phyloP scores from a whole-genome alignment of 2,329 filamentous ascomycete genomes.

The Westerdykella ornata region DNA sequence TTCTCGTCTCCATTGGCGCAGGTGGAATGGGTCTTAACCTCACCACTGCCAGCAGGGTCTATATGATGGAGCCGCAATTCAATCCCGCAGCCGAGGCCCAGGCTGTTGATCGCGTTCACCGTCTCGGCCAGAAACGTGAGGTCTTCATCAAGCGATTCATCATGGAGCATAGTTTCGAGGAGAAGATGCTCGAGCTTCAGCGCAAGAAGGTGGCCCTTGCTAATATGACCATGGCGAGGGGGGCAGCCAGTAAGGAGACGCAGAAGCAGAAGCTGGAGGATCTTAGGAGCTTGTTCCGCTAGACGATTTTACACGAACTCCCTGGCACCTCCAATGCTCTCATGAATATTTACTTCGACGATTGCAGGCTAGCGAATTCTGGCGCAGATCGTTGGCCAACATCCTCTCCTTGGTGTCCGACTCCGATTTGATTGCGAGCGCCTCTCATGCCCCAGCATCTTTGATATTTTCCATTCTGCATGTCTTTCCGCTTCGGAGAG shows the following conservation, averaged over 20 bases:
- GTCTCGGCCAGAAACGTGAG: constrained; percentile 66
- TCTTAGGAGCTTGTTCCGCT: constrained; percentile 51
- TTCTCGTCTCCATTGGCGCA: constrained; percentile 86
- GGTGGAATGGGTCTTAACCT: constrained; percentile 89
- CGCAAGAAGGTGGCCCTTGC: constrained; percentile 89
- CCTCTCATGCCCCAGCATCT: too few species aligned
- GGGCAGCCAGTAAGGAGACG: constrained; percentile 51
- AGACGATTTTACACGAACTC: too few species aligned
- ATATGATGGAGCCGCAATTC: constrained; percentile 97
- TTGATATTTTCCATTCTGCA: too few species aligned
- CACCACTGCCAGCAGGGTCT: constrained; percentile 77
- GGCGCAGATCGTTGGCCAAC: too few species aligned
- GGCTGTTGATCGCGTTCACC: constrained; percentile 75
- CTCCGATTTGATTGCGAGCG: too few species aligned
- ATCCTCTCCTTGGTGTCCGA: too few species aligned
- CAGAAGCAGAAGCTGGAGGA: constrained; percentile 60
- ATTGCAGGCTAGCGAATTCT: too few species aligned
- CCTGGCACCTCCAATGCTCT: too few species aligned
- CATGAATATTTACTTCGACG: too few species aligned
- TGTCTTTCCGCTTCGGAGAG: too few species aligned
- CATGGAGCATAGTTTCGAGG: constrained; percentile 86
- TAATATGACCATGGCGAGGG: constrained; percentile 57
- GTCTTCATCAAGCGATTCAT: constrained; percentile 85
- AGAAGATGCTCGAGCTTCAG: constrained; percentile 85
- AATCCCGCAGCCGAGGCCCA: constrained; percentile 94